These are phyloP conservation scores for Artomyces pyxidatus DNA, from an alignment of 768 basidiomycete genomes.

Conservation along the genomic window DNA sequence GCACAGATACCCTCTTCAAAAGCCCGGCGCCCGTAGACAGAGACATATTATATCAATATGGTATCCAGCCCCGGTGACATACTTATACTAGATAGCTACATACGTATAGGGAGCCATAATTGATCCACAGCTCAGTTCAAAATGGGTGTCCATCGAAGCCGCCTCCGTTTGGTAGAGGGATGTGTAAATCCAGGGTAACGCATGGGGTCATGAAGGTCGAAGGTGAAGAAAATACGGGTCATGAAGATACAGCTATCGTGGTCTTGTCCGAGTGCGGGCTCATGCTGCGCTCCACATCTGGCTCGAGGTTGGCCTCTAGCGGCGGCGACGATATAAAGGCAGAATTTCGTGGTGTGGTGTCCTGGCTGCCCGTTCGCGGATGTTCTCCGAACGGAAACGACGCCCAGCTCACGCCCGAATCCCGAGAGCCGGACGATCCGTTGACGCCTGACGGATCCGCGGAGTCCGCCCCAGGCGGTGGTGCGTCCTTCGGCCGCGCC, in stretches of 20 bases:
- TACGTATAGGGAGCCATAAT: conserved; percentile 5
- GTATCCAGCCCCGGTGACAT: conserved; percentile 33
- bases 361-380: conserved; percentile 29
- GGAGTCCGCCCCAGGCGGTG: not conserved
- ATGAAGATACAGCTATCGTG: conserved; percentile 18
- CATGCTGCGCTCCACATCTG: conserved; percentile 19
- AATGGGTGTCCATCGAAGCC: too few species aligned
- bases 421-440: conserved; percentile 15
- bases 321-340: conserved; percentile 19
- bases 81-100: not conserved
- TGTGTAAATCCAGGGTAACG: too few species aligned
- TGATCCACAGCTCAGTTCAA: too few species aligned
- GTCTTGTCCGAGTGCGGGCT: conserved; percentile 26
- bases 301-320: conserved; percentile 13
- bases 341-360: conserved; percentile 40
- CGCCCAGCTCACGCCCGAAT: conserved; percentile 30
- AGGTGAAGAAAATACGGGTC: conserved; percentile 2
- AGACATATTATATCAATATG: conserved; percentile 55
- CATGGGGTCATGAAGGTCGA: not conserved
- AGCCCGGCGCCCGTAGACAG: conserved; percentile 61
- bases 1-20: conserved; percentile 82
- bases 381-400: conserved; percentile 32
- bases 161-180: too few species aligned
- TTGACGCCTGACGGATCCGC: not conserved
- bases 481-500: conserved; percentile 21